Conservation (phyloP, 2,329 filamentous ascomycete species). For the Nothomitra cinnamomea region DNA sequence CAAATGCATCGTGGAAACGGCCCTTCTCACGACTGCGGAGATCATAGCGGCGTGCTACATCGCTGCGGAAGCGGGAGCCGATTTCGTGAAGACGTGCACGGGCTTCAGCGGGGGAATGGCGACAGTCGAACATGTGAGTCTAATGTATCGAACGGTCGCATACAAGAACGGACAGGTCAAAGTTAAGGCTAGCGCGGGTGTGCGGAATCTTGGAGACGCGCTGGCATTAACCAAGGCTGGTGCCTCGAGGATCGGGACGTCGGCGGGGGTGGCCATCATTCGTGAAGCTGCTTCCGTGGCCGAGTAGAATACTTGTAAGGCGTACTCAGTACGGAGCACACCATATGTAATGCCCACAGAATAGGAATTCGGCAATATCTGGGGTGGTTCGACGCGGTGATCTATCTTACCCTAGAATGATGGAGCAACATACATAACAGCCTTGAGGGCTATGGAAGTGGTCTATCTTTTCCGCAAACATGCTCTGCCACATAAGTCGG, state of each 20-base stretch:
- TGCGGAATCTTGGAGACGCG: slow-evolving; percentile 13
- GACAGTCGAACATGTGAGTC: slow-evolving; percentile 13
- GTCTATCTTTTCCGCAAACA: no score
- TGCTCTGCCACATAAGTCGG: no score
- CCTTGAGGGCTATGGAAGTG: no score
- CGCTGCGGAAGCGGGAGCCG: slow-evolving; percentile 14
- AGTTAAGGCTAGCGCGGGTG: slow-evolving; percentile 15
- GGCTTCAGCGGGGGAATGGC: slow-evolving; percentile 15
- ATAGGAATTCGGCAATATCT: neutral
- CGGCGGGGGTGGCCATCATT: slow-evolving; percentile 10
- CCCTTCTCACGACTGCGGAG: slow-evolving; percentile 12
- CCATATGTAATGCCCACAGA: neutral
- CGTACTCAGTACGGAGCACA: neutral
- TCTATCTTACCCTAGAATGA: no score
- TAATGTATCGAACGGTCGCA: slow-evolving; percentile 14
- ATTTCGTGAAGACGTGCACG: slow-evolving; percentile 16
- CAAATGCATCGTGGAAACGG: slow-evolving; percentile 16
- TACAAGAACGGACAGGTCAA: slow-evolving; percentile 11
- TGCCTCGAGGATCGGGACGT: slow-evolving; percentile 15
- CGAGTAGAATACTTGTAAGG: neutral
- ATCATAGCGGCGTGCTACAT: slow-evolving; percentile 15
- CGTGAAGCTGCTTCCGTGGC: neutral
- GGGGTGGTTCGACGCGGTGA: no score
- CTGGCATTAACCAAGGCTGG: slow-evolving; percentile 14
- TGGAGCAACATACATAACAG: no score